Evolutionary conservation across 768 basidiomycete genomes (phyloP).

Genomic region (Suillus lakei): DNA sequence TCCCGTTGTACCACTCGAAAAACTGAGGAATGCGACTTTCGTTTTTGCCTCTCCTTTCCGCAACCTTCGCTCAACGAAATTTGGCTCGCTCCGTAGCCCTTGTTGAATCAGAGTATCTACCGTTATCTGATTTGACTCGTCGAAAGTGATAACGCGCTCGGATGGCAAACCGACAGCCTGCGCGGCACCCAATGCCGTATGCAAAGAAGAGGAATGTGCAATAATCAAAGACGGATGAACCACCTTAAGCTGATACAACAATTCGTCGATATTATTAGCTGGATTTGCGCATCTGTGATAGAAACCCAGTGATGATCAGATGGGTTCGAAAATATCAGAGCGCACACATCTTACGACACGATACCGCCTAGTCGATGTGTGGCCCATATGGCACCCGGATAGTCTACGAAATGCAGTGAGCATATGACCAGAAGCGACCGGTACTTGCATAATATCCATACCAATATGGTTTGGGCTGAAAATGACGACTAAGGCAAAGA

Average conservation of each 20-base stretch:
- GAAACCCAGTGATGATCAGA: not conserved
- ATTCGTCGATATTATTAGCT: constrained; percentile 36
- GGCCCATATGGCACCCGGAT: constrained; percentile 61
- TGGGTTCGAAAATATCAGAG: constrained; percentile 2
- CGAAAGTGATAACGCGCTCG: constrained; percentile 34
- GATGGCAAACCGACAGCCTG: constrained; percentile 33
- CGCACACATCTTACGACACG: constrained; percentile 50
- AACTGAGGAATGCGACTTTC: constrained; percentile 68
- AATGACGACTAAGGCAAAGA: constrained; percentile 51
- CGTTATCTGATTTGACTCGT: constrained; percentile 26
- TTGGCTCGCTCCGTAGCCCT: constrained; percentile 36
- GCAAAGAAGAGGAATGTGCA: constrained; percentile 32
- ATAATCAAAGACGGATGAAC: constrained; percentile 35
- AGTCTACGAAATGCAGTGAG: constrained; percentile 43
- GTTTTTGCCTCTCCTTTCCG: constrained; percentile 61
- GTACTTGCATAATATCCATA: constrained; percentile 28
- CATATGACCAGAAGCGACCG: constrained; percentile 7
- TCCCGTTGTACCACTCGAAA: constrained; percentile 81
- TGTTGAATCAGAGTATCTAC: constrained; percentile 56
- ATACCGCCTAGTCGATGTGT: constrained; percentile 60
- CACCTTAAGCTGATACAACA: constrained; percentile 36
- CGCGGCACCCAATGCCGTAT: constrained; percentile 35
- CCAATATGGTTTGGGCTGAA: constrained; percentile 70
- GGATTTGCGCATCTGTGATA: constrained; percentile 39
- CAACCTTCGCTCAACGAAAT: constrained; percentile 52